These are phyloP conservation scores for Zancudomyces culisetae DNA, from an alignment of 371 early-diverging fungal genomes.

Conservation along the genomic window DNA sequence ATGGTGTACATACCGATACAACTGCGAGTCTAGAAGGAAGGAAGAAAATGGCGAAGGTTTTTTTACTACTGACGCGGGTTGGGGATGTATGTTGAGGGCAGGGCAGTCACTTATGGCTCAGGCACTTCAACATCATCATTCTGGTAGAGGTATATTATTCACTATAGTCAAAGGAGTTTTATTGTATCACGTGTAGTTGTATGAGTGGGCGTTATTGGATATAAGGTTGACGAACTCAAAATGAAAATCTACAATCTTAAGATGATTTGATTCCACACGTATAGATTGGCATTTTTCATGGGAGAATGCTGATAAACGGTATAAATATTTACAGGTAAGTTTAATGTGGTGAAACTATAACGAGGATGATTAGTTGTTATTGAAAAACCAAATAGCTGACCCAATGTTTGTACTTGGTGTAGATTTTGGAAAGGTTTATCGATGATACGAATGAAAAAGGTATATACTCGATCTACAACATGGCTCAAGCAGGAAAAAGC, in stretches of 20 bases:
- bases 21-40: constrained; percentile 64
- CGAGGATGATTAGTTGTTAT: no score
- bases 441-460: constrained; percentile 54
- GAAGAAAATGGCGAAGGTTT: constrained; percentile 35
- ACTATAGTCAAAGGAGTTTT: no score
- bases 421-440: constrained; percentile 66
- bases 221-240: no score
- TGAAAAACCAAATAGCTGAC: no score
- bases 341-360: no score
- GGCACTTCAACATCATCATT: constrained; percentile 45
- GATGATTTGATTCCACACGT: no score
- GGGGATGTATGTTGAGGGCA: constrained; percentile 95
- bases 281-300: constrained; percentile 14
- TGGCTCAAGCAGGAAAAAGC: constrained; percentile 67
- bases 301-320: constrained; percentile 28
- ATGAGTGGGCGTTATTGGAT: no score
- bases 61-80: constrained; percentile 73
- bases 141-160: no score
- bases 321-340: no score
- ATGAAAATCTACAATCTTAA: no score
- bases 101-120: constrained; percentile 85
- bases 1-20: constrained; percentile 87
- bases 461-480: constrained; percentile 80
- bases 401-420: no score
- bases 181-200: no score